Evolutionary conservation across 164 flowering plant species (phyloP).

Genomic region (Taxillus chinensis): DNA sequence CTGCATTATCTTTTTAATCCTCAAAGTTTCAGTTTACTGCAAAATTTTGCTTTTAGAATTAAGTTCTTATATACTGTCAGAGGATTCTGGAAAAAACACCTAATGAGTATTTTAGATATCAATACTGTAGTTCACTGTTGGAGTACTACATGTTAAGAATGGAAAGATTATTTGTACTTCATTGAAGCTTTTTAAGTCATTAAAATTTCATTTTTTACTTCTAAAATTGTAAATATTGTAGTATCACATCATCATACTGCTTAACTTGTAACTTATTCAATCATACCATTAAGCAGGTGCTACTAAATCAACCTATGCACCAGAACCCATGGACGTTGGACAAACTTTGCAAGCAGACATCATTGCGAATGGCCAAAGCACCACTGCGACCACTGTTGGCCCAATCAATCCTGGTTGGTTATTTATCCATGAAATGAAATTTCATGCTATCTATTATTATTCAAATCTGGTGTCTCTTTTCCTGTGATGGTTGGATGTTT

Average conservation of each 20-base stretch:
- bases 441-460: neutral
- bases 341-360: conserved; percentile 68
- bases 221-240: too few relatives aligned
- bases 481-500: neutral
- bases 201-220: too few relatives aligned
- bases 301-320: conserved; percentile 79
- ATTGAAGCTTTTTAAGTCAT: too few relatives aligned
- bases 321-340: conserved; percentile 96
- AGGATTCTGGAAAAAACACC: too few relatives aligned
- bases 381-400: conserved; percentile 48
- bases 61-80: neutral
- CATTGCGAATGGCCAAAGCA: conserved; percentile 33
- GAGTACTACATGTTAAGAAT: too few relatives aligned
- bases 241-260: too few relatives aligned
- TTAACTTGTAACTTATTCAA: too few relatives aligned
- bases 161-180: too few relatives aligned
- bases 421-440: neutral
- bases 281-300: conserved; percentile 48
- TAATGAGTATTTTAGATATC: too few relatives aligned
- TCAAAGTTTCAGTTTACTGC: neutral
- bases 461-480: neutral
- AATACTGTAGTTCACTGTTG: too few relatives aligned
- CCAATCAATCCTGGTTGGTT: conserved; percentile 75
- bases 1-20: neutral
- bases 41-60: neutral